Evolutionary conservation across 768 basidiomycete species (phyloP).

Genomic region (Paxillus ammoniavirescens): DNA sequence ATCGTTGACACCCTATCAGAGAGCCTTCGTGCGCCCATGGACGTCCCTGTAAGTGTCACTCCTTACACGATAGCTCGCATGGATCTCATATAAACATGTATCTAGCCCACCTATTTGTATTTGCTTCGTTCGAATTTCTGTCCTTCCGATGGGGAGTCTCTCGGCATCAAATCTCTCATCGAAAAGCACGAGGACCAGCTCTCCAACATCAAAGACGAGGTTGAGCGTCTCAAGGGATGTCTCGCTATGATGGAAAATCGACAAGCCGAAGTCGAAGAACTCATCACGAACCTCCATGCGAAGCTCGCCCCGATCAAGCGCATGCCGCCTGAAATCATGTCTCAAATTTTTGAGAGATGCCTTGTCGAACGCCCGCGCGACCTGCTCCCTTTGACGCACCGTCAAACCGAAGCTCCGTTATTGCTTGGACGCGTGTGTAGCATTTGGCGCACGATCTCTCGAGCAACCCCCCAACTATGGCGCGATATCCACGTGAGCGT

Average conservation of each 20-base stretch:
- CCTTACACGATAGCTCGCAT: no score
- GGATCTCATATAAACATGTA: neutral
- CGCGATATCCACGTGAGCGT: no score
- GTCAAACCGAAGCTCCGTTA: conserved; percentile 20
- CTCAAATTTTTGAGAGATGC: conserved; percentile 26
- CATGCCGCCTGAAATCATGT: conserved; percentile 24
- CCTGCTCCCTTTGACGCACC: neutral
- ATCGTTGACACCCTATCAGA: neutral
- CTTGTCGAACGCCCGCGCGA: neutral
- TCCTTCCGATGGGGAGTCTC: conserved; percentile 9
- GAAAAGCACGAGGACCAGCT: conserved; percentile 16
- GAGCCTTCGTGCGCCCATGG: neutral
- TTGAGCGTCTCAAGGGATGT: conserved; percentile 1
- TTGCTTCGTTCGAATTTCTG: conserved; percentile 15
- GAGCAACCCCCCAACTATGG: conserved; percentile 29
- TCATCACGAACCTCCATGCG: conserved; percentile 14
- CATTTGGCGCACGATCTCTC: conserved; percentile 23
- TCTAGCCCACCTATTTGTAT: conserved; percentile 9
- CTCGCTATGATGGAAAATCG: conserved; percentile 13
- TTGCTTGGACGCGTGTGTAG: conserved; percentile 30
- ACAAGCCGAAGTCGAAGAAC: conserved; percentile 1
- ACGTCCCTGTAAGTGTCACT: conserved; percentile 14
- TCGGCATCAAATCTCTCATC: conserved; percentile 14
- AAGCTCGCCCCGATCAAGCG: conserved; percentile 22
- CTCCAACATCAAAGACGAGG: conserved; percentile 8